Evolutionary conservation across 2,329 filamentous ascomycete genomes (phyloP).

Genomic region (Metarhizium humberi): DNA sequence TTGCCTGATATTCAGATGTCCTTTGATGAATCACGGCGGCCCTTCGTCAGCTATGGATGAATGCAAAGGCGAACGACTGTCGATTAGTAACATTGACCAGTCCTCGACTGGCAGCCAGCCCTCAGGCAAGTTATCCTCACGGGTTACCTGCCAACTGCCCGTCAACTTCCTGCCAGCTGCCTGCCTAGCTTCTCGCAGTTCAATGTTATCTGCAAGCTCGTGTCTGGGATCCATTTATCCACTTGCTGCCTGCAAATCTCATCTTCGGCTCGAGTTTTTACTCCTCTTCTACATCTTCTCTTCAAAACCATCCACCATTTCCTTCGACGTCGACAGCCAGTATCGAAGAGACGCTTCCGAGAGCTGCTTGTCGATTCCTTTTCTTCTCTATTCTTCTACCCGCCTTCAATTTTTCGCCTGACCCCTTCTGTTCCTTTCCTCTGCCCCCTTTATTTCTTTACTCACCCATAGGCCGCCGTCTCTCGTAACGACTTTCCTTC

Average conservation of each 20-base stretch:
- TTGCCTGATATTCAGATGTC: too few relatives aligned
- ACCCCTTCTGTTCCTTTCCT: neutral
- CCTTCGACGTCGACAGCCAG: neutral
- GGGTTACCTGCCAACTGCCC: too few relatives aligned
- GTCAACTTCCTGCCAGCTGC: neutral
- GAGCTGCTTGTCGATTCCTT: neutral
- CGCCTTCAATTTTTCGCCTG: neutral
- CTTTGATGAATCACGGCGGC: too few relatives aligned
- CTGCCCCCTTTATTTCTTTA: neutral
- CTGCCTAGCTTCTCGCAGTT: neutral
- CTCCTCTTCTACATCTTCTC: neutral
- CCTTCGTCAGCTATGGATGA: too few relatives aligned
- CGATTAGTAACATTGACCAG: too few relatives aligned
- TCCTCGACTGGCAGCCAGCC: neutral
- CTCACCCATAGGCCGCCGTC: neutral
- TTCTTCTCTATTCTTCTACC: neutral
- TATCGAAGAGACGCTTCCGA: neutral
- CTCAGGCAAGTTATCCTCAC: constrained; percentile 1
- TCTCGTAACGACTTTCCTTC: constrained; percentile 8
- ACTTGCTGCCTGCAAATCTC: neutral
- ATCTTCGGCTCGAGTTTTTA: neutral
- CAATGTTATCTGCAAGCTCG: neutral
- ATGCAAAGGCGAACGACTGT: too few relatives aligned
- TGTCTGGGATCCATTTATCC: neutral
- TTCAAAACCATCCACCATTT: neutral